Evolutionary conservation across 352 stramenopile genomes (phyloP), one percentile per base, ranked within the genome.

Genomic region (Pythium folliculosum): DNA sequence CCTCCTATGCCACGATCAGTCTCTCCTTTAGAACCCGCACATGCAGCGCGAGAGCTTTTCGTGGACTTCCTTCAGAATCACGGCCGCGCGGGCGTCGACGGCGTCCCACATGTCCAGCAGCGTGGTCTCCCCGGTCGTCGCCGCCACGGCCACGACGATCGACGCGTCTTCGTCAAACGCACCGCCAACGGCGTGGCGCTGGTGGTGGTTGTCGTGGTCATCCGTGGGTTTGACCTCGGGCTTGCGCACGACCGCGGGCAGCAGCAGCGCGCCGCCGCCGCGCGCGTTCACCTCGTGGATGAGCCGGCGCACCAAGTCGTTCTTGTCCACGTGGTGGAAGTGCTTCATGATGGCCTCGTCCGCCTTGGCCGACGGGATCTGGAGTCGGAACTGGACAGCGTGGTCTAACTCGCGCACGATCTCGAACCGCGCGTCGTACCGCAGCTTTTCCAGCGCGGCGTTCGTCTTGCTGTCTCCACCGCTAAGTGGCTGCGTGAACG

Each of bases 281-380:
- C 70, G 72, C 1, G 82, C 77, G 52, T 92, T 92, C 30, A 92
- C 78, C 40, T 89, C 80, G 27, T 77, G 70, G 52, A 88, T 78
- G 2, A 92, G 66, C 3, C 80, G 73, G 50, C 71, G 67, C 12
- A 77, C 90, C 38, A 89, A 69, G 45, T 89, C 82, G 59, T 92
- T 84, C 76, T 86, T 86, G 56, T 92, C 81, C 44, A 92, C 73
- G 51, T 90, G 82, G 65, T 92, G 81, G 54, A 86, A 81, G 56
- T 92, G 84, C 21, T 80, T 81, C 65, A 92, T 72, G 78, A 89
- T 89, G 13, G 79, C 70, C 45, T 82, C 78, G 59, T 89, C 72
- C 38, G 90, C 66, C 9, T 75, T 72, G 14, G 77, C 80, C 9
- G 77, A 69, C 5, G 81, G 84, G 50, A 82, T 89, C 23, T 53